phyloP scores from a whole-genome alignment of 164 flowering plant species.

The Liquidambar formosana region DNA sequence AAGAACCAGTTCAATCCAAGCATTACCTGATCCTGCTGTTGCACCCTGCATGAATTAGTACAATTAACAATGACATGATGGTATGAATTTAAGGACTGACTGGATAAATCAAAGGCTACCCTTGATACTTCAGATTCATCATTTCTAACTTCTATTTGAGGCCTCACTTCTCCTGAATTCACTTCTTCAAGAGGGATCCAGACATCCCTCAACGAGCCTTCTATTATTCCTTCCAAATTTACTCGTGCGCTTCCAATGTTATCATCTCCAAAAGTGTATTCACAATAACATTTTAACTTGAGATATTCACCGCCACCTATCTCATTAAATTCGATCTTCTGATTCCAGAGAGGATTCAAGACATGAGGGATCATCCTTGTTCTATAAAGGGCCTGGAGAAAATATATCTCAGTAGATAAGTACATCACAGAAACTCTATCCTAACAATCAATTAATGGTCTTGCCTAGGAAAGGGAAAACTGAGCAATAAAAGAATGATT shows the following conservation, averaged over 20 bases:
- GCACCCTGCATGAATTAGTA: conserved; percentile 32
- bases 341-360: conserved; percentile 69
- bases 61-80: too few species aligned
- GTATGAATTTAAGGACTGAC: too few species aligned
- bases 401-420: not conserved
- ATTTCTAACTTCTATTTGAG: conserved; percentile 63
- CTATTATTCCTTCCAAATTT: conserved; percentile 82
- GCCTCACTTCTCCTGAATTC: conserved; percentile 79
- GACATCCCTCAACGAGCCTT: conserved; percentile 69
- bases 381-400: conserved; percentile 53
- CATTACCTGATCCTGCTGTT: conserved; percentile 37
- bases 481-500: too few species aligned
- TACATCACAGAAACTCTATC: too few species aligned
- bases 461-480: too few species aligned
- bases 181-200: conserved; percentile 97
- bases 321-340: conserved; percentile 89
- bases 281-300: conserved; percentile 64
- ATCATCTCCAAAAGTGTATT: conserved; percentile 77
- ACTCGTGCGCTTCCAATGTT: conserved; percentile 79
- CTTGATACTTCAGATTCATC: conserved; percentile 47
- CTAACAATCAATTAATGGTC: too few species aligned
- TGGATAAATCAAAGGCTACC: conserved; percentile 29
- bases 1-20: conserved; percentile 84
- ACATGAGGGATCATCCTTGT: conserved; percentile 50
- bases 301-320: conserved; percentile 82